Percentiles rank a stretch among this genome's conserved stretches.
Evolutionary conservation across 495 filamentous ascomycete species (phyloP).

Genomic region (Xylaria nigripes): DNA sequence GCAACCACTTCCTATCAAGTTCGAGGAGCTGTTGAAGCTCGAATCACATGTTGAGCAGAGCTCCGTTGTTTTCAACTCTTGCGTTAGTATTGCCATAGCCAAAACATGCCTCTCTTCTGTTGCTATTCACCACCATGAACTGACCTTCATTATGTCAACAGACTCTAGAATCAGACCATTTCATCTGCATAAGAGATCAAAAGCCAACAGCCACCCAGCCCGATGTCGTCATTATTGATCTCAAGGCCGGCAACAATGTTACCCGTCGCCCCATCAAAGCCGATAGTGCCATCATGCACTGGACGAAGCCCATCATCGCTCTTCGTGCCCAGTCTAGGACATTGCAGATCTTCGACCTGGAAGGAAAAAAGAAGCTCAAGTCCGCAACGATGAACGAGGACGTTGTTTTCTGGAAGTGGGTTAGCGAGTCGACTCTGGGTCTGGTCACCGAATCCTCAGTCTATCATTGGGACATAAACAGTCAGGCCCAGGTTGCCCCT

Average conservation of each 20-base stretch:
- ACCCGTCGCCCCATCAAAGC: conserved; percentile 95
- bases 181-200: conserved; percentile 91
- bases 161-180: conserved; percentile 96
- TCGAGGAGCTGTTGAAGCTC: conserved; percentile 88
- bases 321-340: conserved; percentile 86
- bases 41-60: conserved; percentile 68
- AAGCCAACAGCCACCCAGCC: conserved; percentile 68
- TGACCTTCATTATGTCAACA: conserved; percentile 31
- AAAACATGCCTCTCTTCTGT: not conserved
- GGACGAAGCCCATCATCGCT: conserved; percentile 89
- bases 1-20: conserved; percentile 71
- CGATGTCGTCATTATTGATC: conserved; percentile 93
- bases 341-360: conserved; percentile 95
- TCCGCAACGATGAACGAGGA: conserved; percentile 93
- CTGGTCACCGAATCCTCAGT: conserved; percentile 83
- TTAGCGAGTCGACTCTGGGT: conserved; percentile 76
- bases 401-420: conserved; percentile 98
- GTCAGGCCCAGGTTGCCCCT: conserved; percentile 64
- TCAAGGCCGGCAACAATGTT: conserved; percentile 89
- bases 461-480: conserved; percentile 96
- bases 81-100: conserved; percentile 48
- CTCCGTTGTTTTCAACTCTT: conserved; percentile 94
- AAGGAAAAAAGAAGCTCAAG: conserved; percentile 85
- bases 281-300: conserved; percentile 99
- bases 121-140: conserved; percentile 10